Base-by-base conservation (phyloP, 1,284 basidiomycete genomes). In the Acaromyces ingoldii region DNA sequence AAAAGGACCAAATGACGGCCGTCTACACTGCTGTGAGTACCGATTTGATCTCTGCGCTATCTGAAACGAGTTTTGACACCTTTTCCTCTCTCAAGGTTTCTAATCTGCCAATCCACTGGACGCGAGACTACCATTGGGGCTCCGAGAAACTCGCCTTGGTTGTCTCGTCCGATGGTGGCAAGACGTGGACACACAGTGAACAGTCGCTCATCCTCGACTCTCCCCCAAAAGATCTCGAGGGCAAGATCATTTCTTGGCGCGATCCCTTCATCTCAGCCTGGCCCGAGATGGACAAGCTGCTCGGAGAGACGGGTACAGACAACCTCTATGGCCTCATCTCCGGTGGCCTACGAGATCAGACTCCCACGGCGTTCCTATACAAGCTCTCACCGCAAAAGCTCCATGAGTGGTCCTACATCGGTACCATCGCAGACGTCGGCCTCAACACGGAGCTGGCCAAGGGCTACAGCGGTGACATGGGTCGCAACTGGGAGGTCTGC, bases 401-500 rank as follows among this genome's bases (percentile, higher is more conserved):
- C 38, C 51, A 49, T 33, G 45, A 52, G 15, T 67, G 65, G 63
- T 45, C 34, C 21, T 67, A 51, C 44, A 22, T 63, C 38, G 57
- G 58, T 15, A 59, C 58, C 6, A 58, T 65, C 9, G 49, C 51
- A 40, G 46, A 65, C 25, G 51, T 60, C 4, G 63, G 63, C 28
- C 29, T 49, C 38, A 63, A 65, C 33, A 46, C 49, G 6, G 6
- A 10, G 28, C 36, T 49, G 28, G 33, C 26, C 19, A 25, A 38
- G 11, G 26, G 11, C 19, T 49, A 57, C 42, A 55, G 53, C 22
- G 51, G 62, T 6, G 63, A 67, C 40, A 53, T 65, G 40, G 65
- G 65, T 36, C 56, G 53, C 44, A 67, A 67, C 42, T 67, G 61
- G 58, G 65, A 67, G 46, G 63, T 65, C 7, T 61, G 61, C 54